Evolutionary conservation across 2,329 filamentous ascomycete genomes (phyloP).

Genomic region (Diaporthe citrichinensis): DNA sequence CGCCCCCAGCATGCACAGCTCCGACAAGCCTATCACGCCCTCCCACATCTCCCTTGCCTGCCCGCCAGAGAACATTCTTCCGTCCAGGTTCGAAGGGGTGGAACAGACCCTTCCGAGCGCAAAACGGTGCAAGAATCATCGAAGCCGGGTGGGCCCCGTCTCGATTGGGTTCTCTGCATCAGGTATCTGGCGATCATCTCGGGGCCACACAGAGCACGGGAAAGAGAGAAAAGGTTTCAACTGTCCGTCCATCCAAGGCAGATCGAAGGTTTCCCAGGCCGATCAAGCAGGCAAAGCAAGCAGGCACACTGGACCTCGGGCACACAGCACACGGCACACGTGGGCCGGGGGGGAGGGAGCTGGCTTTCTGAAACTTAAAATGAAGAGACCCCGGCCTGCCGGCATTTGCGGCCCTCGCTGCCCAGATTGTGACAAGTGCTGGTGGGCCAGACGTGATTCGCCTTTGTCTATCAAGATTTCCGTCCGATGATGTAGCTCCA

Average conservation of each 20-base stretch:
- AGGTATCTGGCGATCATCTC: conserved; percentile 24
- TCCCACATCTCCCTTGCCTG: background rate
- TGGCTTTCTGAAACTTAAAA: conserved; percentile 11
- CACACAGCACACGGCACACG: background rate
- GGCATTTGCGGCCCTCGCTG: conserved; percentile 15
- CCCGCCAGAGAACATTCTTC: background rate
- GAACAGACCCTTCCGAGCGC: background rate
- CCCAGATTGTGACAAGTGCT: conserved; percentile 16
- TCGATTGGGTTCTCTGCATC: conserved; percentile 16
- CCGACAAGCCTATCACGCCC: background rate
- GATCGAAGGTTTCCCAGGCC: conserved; percentile 1
- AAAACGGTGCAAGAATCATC: background rate
- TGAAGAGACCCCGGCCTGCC: background rate
- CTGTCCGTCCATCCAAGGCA: background rate
- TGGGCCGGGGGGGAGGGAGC: background rate
- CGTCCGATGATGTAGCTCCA: conserved; percentile 21
- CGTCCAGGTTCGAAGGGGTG: background rate
- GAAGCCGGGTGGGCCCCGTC: conserved; percentile 1
- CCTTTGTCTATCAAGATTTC: conserved; percentile 11
- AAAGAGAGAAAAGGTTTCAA: background rate
- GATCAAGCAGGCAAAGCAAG: background rate
- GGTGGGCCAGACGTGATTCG: background rate
- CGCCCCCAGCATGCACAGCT: background rate
- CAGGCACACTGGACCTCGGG: background rate
- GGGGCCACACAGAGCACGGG: background rate